These are phyloP conservation scores for Ceratocystis albifundus DNA, from an alignment of 2,329 filamentous ascomycete species.

Conservation along the genomic window DNA sequence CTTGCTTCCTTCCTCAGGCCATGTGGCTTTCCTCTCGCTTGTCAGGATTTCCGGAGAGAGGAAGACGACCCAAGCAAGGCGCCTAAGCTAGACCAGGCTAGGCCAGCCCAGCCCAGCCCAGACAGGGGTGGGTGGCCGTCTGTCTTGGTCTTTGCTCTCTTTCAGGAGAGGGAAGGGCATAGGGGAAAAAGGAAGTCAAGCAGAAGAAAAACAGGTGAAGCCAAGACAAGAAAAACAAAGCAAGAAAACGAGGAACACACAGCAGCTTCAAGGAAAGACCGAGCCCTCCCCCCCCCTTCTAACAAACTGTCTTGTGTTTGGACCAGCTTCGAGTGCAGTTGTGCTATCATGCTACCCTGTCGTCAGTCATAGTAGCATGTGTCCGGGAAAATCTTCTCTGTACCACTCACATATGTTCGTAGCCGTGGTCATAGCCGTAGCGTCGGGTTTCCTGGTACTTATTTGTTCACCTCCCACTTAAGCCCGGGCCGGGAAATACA, in stretches of 20 bases:
- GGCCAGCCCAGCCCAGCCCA: not conserved
- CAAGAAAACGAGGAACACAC: too few relatives aligned
- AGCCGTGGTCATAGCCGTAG: not conserved
- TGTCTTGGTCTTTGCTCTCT: not conserved
- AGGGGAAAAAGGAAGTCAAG: not conserved
- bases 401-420: not conserved
- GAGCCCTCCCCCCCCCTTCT: not conserved
- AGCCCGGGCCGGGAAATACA: not conserved
- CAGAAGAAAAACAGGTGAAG: not conserved
- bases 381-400: not conserved
- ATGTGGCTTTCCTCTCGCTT: constrained; percentile 13
- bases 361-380: not conserved
- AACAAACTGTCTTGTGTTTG: not conserved
- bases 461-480: not conserved
- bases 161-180: not conserved
- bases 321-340: not conserved
- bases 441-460: not conserved
- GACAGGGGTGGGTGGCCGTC: not conserved
- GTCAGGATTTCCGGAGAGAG: constrained; percentile 6
- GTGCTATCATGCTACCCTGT: not conserved
- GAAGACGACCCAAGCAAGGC: too few relatives aligned
- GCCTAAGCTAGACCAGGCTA: not conserved
- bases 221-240: constrained; percentile 3
- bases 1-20: not conserved
- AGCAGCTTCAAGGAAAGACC: not conserved